Percentiles rank a stretch among this genome's conserved stretches.
Conservation (phyloP, 208 protist species). For the Zelonia costaricensis region DNA sequence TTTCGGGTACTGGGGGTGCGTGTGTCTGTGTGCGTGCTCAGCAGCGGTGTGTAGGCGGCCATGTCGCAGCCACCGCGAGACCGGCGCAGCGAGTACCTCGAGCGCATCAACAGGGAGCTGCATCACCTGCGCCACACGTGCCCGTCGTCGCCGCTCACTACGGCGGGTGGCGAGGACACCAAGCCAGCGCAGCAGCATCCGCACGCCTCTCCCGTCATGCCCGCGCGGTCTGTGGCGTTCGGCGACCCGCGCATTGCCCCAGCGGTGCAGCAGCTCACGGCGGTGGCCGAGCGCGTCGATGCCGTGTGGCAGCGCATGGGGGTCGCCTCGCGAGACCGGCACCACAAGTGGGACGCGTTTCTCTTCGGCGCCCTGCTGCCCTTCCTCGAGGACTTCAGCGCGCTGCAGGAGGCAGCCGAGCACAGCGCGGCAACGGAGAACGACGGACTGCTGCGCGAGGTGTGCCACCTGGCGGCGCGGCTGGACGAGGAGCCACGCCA, state of each 20-base stretch:
- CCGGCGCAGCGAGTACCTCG: no score
- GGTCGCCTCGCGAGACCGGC: constrained; percentile 31
- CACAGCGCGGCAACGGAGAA: constrained; percentile 48
- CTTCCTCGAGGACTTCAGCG: constrained; percentile 47
- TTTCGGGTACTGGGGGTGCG: no score
- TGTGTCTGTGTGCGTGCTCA: no score
- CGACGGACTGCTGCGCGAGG: constrained; percentile 49
- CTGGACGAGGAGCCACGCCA: constrained; percentile 50
- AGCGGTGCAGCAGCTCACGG: constrained; percentile 13
- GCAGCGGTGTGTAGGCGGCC: no score
- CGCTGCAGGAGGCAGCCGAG: constrained; percentile 48
- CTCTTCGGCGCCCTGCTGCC: constrained; percentile 38
- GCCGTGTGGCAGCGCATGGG: constrained; percentile 55
- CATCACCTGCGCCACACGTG: no score
- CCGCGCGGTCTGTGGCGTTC: no score
- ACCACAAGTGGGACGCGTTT: constrained; percentile 44
- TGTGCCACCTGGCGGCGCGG: constrained; percentile 44
- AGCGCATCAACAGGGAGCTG: no score
- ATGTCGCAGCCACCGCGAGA: no score
- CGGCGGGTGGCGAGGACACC: no score
- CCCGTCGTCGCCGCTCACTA: no score
- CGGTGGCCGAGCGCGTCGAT: constrained; percentile 18
- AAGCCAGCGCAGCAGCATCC: no score
- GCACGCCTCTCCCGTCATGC: background rate
- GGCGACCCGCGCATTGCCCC: constrained; percentile 26